Evolutionary conservation across 2,329 filamentous ascomycete genomes (phyloP), one percentile per base, ranked within the genome.

Genomic region (Trichoderma lentiforme): DNA sequence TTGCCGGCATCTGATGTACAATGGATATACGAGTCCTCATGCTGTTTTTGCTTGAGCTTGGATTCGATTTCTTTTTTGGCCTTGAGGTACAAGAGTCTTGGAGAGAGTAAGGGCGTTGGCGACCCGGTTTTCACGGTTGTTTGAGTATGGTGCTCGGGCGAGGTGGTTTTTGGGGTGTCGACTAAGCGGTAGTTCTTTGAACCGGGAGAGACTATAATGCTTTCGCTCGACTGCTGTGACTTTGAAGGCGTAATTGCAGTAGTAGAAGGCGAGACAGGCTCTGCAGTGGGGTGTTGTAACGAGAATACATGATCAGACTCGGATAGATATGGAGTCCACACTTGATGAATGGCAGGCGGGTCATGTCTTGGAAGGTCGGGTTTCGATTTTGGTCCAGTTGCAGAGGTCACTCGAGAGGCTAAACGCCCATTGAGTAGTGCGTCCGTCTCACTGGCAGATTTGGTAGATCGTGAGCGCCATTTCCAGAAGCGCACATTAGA

Each of bases 241-340:
- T 74, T 67, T 6, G 62, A 43, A 21, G 57, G 24, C 0, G 56
- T 39, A 12, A 58, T 43, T 39, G 21, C 67, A 71, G 32, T 21
- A 4, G 69, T n/a, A 11, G n/a, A 32, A 24, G 65, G 57, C 4
- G 65, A 56, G 4, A 51, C 24, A 7, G 47, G 12, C n/a, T 51
- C 12, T n/a, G 70, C 58, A 4, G 75, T 64, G 1, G 79, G 80
- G 43, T 75, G 79, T 70, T 87, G 86, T 4, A 87, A 75, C 0
- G 84, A 86, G 3, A 82, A 78, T 0, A 87, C 84, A 72, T 86
- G 85, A 0, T 83, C 83, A 18, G 83, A 82, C 73, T 87, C 86
- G 0, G 83, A 84, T 8, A 84, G 75, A 72, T 82, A 87, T 0
- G 85, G 85, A 66, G 83, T 86, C 14, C 76, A 73, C 1, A 81